These are phyloP conservation scores for Candida nonsorbophila DNA, from an alignment of 805 yeast genomes.

Conservation along the genomic window DNA sequence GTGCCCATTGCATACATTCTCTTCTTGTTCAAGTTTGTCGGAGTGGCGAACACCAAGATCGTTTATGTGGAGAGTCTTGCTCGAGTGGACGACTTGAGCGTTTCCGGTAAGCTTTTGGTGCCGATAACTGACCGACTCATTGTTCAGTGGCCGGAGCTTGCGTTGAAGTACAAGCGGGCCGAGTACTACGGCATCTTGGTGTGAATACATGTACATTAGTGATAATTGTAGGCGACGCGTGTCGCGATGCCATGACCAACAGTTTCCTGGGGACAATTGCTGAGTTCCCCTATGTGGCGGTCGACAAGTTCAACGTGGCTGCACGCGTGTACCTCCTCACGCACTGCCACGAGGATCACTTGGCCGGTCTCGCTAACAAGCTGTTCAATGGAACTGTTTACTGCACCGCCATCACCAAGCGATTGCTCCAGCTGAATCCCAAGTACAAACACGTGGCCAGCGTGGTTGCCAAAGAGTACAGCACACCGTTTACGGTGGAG, in stretches of 20 bases:
- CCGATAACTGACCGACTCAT: slow-evolving; percentile 73
- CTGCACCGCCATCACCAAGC: slow-evolving; percentile 35
- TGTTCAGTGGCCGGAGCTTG: slow-evolving; percentile 83
- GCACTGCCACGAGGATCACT: slow-evolving; percentile 53
- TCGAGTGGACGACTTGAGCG: slow-evolving; percentile 66
- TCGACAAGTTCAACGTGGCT: slow-evolving; percentile 25
- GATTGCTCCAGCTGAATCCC: slow-evolving; percentile 14
- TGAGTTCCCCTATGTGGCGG: slow-evolving; percentile 46
- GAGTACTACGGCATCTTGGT: slow-evolving; percentile 79
- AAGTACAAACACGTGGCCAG: slow-evolving; percentile 14
- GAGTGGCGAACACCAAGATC: slow-evolving; percentile 47
- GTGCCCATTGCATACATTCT: slow-evolving; percentile 62
- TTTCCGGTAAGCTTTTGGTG: slow-evolving; percentile 67
- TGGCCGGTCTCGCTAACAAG: slow-evolving; percentile 40
- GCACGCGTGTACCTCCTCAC: slow-evolving; percentile 33
- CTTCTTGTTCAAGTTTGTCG: slow-evolving; percentile 46
- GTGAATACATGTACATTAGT: slow-evolving; percentile 19
- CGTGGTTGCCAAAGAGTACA: too few species aligned
- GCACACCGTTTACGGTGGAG: too few species aligned
- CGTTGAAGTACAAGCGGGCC: slow-evolving; percentile 46
- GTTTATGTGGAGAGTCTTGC: slow-evolving; percentile 86
- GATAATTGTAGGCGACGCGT: background rate
- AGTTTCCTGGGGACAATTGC: too few species aligned
- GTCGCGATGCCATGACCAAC: background rate
- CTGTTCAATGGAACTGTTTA: slow-evolving; percentile 38